Evolutionary conservation across 768 basidiomycete species (phyloP).

Genomic region (Nevesoporus exiguus): DNA sequence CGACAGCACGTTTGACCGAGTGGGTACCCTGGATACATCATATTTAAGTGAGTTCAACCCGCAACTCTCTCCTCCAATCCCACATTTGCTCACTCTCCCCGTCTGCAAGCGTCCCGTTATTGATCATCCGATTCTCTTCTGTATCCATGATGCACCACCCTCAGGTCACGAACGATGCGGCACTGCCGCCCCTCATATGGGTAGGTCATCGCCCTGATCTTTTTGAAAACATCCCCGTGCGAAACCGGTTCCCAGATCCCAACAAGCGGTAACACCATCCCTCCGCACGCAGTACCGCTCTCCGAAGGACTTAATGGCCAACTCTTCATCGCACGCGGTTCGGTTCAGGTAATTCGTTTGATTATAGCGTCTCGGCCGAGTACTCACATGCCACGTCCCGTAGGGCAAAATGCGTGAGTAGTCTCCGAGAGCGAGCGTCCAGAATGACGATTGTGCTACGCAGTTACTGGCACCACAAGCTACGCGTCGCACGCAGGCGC

Average conservation of each 20-base stretch:
- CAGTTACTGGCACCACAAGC: conserved; percentile 19
- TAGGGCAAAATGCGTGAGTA: conserved; percentile 22
- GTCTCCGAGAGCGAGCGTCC: no score
- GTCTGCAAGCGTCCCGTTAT: background rate
- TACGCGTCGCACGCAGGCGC: conserved; percentile 13
- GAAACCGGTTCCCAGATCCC: conserved; percentile 2
- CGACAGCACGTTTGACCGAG: background rate
- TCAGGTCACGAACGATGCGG: background rate
- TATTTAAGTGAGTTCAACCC: background rate
- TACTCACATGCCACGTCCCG: conserved; percentile 1
- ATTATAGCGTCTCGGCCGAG: background rate
- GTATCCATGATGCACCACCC: background rate
- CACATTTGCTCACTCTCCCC: no score
- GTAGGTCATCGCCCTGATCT: background rate
- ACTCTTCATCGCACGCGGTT: conserved; percentile 20
- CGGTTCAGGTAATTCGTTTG: conserved; percentile 10
- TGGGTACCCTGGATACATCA: background rate
- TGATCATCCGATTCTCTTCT: background rate
- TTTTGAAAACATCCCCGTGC: background rate
- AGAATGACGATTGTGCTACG: background rate
- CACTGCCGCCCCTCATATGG: background rate
- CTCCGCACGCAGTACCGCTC: conserved; percentile 18
- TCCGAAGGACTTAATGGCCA: conserved; percentile 1
- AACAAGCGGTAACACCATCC: conserved; percentile 19
- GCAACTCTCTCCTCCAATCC: background rate